Conservation (phyloP, 2,329 filamentous ascomycete genomes). For the Aureobasidium subglaciale region DNA sequence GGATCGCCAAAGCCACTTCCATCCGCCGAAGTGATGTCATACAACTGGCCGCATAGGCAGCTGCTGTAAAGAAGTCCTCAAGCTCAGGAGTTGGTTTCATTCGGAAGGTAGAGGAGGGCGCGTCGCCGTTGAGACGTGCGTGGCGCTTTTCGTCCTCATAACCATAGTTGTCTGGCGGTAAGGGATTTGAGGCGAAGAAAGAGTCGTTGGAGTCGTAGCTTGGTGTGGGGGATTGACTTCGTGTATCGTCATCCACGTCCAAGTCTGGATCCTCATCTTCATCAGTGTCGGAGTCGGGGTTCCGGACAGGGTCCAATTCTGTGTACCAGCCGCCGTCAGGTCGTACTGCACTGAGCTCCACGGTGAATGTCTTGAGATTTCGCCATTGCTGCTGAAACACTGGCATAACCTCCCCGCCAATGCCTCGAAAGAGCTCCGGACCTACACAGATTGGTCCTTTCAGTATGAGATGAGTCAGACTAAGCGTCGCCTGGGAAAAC, state of each 20-base stretch:
- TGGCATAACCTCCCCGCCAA: neutral
- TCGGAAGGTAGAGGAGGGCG: neutral
- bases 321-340: conserved; percentile 8
- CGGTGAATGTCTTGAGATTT: neutral
- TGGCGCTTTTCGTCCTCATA: neutral
- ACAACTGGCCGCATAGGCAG: neutral
- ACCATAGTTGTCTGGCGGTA: neutral
- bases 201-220: neutral
- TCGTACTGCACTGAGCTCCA: neutral
- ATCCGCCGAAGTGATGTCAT: neutral
- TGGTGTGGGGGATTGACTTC: neutral
- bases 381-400: neutral
- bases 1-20: neutral
- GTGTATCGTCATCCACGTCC: neutral
- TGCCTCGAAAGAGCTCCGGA: neutral
- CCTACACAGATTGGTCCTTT: neutral
- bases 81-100: neutral
- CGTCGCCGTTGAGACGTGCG: neutral
- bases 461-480: neutral
- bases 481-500: neutral
- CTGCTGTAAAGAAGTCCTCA: neutral
- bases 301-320: neutral
- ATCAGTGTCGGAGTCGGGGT: neutral
- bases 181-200: neutral
- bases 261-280: neutral